Percentiles rank a stretch among this genome's conserved stretches.
Conservation (phyloP, 2,329 filamentous ascomycete genomes). For the Drechmeria coniospora region DNA sequence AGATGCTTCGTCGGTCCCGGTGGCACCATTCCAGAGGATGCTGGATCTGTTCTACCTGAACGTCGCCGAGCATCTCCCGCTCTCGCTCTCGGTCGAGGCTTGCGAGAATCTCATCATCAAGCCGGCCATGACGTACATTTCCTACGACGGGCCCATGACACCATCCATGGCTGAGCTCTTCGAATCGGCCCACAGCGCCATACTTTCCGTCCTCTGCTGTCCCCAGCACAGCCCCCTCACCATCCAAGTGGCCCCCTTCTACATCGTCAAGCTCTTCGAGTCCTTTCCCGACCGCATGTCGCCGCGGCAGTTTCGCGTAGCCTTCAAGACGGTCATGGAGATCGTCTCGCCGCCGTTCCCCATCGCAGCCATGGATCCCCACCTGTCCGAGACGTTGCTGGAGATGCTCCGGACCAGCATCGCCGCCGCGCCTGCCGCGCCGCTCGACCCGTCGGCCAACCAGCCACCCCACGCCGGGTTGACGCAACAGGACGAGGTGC, state of each 20-base stretch:
- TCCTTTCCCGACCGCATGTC: slow-evolving; percentile 70
- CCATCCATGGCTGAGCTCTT: slow-evolving; percentile 47
- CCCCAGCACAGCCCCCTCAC: slow-evolving; percentile 62
- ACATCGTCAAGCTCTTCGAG: slow-evolving; percentile 65
- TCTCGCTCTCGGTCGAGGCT: slow-evolving; percentile 47
- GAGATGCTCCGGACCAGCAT: slow-evolving; percentile 56
- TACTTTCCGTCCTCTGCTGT: slow-evolving; percentile 65
- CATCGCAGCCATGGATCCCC: slow-evolving; percentile 55
- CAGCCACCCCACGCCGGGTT: slow-evolving; percentile 16
- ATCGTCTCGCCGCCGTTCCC: slow-evolving; percentile 68
- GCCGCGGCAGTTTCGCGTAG: slow-evolving; percentile 72
- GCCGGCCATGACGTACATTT: slow-evolving; percentile 60
- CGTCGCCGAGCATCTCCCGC: slow-evolving; percentile 66
- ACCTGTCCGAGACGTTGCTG: slow-evolving; percentile 64
- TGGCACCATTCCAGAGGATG: slow-evolving; percentile 41
- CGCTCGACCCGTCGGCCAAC: slow-evolving; percentile 24
- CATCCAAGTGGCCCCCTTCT: slow-evolving; percentile 60
- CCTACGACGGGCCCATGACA: slow-evolving; percentile 25
- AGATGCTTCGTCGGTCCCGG: slow-evolving; percentile 15
- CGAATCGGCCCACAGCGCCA: slow-evolving; percentile 72
- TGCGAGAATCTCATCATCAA: slow-evolving; percentile 61
- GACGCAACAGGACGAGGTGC: slow-evolving; percentile 12
- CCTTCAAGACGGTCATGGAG: slow-evolving; percentile 72
- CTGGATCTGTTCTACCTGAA: slow-evolving; percentile 85
- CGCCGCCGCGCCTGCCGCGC: slow-evolving; percentile 32